A percentile compares a stretch with the other conserved stretches of the same genome.
Conservation (phyloP, 441 rosid genomes). For the Breynia disticha region DNA sequence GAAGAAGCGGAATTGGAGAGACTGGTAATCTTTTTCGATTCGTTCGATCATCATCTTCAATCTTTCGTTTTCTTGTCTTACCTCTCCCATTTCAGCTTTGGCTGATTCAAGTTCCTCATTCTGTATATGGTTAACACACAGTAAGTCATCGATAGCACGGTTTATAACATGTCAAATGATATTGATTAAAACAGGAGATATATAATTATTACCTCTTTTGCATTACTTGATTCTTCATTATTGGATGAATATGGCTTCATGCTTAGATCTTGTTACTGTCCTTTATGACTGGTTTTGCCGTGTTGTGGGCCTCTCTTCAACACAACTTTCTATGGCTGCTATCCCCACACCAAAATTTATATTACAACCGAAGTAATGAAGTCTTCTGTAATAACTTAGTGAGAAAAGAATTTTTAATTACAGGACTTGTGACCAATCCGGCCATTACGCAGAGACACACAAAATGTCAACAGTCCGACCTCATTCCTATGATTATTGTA, state of each 20-base stretch:
- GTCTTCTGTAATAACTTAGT: not conserved
- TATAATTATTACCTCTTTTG: too few relatives aligned
- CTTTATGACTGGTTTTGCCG: not conserved
- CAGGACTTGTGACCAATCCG: conserved; percentile 3
- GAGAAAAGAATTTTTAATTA: not conserved
- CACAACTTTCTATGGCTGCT: too few relatives aligned
- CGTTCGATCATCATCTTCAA: conserved; percentile 49
- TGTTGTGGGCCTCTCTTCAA: not conserved
- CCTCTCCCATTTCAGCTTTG: conserved; percentile 61
- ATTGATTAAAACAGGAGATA: too few relatives aligned
- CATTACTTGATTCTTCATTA: too few relatives aligned
- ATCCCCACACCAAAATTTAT: too few relatives aligned
- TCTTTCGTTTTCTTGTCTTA: conserved; percentile 65
- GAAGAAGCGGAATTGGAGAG: conserved; percentile 49
- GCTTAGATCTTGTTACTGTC: too few relatives aligned
- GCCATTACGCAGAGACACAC: conserved; percentile 14
- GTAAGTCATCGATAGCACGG: not conserved
- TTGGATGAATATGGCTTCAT: too few relatives aligned
- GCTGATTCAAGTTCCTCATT: conserved; percentile 54
- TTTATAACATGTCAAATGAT: not conserved
- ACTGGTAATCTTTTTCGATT: conserved; percentile 58
- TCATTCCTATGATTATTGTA: conserved; percentile 16
- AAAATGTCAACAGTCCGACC: conserved; percentile 53
- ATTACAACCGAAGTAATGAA: not conserved
- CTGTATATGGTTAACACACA: conserved; percentile 16